phyloP scores from a whole-genome alignment of 2,329 filamentous ascomycete genomes.

The Pezizomycotina sp. region DNA sequence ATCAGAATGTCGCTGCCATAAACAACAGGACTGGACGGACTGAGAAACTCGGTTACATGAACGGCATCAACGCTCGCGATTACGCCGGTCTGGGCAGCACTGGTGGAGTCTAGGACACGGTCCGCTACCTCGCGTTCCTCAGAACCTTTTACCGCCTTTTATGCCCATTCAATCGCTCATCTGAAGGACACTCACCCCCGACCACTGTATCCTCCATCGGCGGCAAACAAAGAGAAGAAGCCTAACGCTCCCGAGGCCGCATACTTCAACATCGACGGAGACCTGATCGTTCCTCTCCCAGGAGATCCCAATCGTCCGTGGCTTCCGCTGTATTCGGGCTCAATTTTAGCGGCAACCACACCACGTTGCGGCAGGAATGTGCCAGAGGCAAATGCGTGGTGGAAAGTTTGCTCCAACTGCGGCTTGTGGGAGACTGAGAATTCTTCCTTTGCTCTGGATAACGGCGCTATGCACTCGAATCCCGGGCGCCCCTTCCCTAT shows the following conservation, averaged over 20 bases:
- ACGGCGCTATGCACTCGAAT: no score
- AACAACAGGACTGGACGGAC: no score
- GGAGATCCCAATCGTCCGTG: constrained; percentile 2
- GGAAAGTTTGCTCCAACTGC: constrained; percentile 11
- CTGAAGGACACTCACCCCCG: no score
- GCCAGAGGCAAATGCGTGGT: constrained; percentile 3
- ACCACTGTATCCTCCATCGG: constrained; percentile 3
- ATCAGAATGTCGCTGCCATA: neutral
- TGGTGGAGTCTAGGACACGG: constrained; percentile 7
- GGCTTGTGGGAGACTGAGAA: constrained; percentile 15
- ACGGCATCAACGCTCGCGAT: constrained; percentile 6
- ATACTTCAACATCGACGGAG: constrained; percentile 1
- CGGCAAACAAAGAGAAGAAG: neutral
- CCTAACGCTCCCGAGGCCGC: no score
- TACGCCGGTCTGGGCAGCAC: constrained; percentile 8
- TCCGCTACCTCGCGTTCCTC: constrained; percentile 7
- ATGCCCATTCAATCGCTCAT: no score
- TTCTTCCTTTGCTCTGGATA: no score
- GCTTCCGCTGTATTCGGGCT: constrained; percentile 3
- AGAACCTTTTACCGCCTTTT: no score
- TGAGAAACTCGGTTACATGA: constrained; percentile 6
- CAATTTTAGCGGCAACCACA: no score
- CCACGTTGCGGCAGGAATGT: constrained; percentile 1
- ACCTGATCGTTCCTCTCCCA: constrained; percentile 1
- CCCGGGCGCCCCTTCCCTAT: no score